Base-by-base conservation (phyloP, 1,284 basidiomycete genomes). In the Inonotus obliquus region DNA sequence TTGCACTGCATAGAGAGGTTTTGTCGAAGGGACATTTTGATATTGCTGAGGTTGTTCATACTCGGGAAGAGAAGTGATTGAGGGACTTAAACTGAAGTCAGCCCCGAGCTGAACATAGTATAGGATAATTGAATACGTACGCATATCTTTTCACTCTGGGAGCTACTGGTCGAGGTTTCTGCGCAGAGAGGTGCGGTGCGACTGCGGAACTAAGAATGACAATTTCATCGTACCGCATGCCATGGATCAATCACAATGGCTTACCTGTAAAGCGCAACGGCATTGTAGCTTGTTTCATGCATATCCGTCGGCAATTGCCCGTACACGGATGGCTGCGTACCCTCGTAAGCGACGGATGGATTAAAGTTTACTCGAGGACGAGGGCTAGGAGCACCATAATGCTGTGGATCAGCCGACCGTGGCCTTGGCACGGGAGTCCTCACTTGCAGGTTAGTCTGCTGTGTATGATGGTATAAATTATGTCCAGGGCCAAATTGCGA, bases 241-340 rank as follows among this genome's bases (percentile, higher is more conserved):
- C 10, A 29, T 21, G 52, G 25, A 25, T 14, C 2, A 57, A 56
- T 23, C 7, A 13, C 27, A n/a, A n/a, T n/a, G 38, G 57, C 78
- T 58, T 65, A 83, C 85, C 81, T 84, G 73, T 88, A 87, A 41
- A 87, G 79, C 2, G 82, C 75, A 38, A 75, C 67, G 1, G 81
- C 72, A 62, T 75, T 69, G 1, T 69, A 58, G n/a, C 61, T 62
- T 47, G 63, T 67, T 19, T 41, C 67, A 65, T 23, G 64, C 65
- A 32, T 52, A 64, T 68, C 60, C 63, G 65, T n/a, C 55, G 60
- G 59, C 55, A 35, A 21, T 58, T 39, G 35, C 19, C 44, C 45
- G 39, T 11, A 39, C 45, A 37, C 49, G 25, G 51, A 51, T 32
- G 1, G 44, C 57, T 47, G 54, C 47, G 52, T 47, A n/a, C n/a